phyloP scores from a whole-genome alignment of 164 flowering plant genomes.

The Nymphaea colorata region DNA sequence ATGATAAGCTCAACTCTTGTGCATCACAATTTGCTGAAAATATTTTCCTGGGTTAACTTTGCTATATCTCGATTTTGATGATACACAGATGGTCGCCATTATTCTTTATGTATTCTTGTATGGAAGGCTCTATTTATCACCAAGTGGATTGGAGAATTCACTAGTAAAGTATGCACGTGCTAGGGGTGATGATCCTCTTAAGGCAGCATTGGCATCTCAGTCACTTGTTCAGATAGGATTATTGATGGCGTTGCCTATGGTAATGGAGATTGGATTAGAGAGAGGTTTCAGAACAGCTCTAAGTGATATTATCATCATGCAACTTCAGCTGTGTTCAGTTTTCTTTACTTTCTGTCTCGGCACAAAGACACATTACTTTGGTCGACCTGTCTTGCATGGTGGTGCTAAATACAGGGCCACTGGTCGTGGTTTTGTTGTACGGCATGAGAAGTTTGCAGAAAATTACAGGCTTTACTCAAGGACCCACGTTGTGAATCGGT shows the following conservation, averaged over 20 bases:
- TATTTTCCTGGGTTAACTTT: not conserved
- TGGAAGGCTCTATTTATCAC: constrained; percentile 67
- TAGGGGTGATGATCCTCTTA: constrained; percentile 45
- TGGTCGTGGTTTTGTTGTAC: constrained; percentile 95
- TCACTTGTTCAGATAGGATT: constrained; percentile 84
- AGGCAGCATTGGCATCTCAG: constrained; percentile 89
- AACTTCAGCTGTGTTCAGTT: constrained; percentile 87
- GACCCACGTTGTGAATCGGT: constrained; percentile 85
- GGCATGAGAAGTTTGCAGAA: constrained; percentile 91
- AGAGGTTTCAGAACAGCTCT: constrained; percentile 88
- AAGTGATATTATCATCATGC: constrained; percentile 79
- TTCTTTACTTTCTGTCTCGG: constrained; percentile 98
- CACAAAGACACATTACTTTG: constrained; percentile 81
- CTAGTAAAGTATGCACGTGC: constrained; percentile 47
- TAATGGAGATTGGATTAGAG: constrained; percentile 95
- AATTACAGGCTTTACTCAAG: constrained; percentile 94
- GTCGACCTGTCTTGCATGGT: constrained; percentile 89
- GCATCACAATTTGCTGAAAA: not conserved
- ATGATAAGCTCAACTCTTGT: not conserved
- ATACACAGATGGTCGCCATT: constrained; percentile 63
- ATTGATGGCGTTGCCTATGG: constrained; percentile 81
- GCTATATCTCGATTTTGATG: not conserved
- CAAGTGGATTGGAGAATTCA: constrained; percentile 84
- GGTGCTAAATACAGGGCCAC: constrained; percentile 99
- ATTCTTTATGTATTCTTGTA: constrained; percentile 78